Base-by-base conservation (phyloP, 352 stramenopile genomes). In the Globisporangium alternatum region DNA sequence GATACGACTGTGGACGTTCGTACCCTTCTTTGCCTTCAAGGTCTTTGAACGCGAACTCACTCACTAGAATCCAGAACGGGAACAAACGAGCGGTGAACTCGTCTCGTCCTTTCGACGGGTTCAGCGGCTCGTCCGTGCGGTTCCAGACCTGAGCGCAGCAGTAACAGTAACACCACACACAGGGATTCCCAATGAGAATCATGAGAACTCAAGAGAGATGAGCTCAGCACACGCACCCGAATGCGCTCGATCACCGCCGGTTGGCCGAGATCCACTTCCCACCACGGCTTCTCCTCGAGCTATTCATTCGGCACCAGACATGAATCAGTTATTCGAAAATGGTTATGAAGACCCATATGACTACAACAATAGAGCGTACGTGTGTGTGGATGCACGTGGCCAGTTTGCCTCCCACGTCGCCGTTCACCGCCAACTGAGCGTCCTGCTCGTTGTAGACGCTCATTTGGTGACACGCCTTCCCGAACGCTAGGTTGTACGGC, bases 41-140 rank as follows among this genome's bases (percentile, higher is more conserved):
- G 35, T 93, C 76, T 39, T 83, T 78, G 71, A 98, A 98, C 10
- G 90, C 80, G 41, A 89, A 82, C 59, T 96, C 83, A 31, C 91
- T 97, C 17, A 97, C 82, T 64, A 98, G 88, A 64, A 98, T 85
- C 91, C 92, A 98, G 65, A 85, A 97, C 12, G 95, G 95, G 58
- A 97, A 97, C 25, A 98, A 56, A 0, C 91, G 78, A 49, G 57
- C 66, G 2, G 80, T 89, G 68, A 89, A 98, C 59, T 97, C 81
- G 65, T 89, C 79, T 7, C 75, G 70, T 15, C 72, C 72, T 64
- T 86, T 81, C 10, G 72, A 87, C n/a, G 79, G 74, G 68, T 98
- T 93, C 30, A 74, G 62, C 2, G 90, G 92, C 53, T 88, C 84
- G 61, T 98, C 93, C 12, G 79, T 95, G 59, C 93, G 81, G 72